phyloP scores from a whole-genome alignment of 306 rosid species.

The Styphnolobium japonicum region DNA sequence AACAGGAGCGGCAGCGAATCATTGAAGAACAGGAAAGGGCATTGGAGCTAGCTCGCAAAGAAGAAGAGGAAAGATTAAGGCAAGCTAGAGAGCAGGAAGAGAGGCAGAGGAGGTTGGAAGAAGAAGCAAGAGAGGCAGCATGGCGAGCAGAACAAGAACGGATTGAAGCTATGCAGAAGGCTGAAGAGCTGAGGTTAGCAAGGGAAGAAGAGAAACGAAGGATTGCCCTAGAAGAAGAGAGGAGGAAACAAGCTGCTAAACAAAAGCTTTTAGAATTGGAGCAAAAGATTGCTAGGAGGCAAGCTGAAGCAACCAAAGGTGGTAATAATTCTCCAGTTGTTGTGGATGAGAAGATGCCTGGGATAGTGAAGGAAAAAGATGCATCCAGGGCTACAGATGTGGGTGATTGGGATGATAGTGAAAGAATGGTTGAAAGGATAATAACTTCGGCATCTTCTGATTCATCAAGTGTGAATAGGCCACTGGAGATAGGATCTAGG shows the following conservation, averaged over 20 bases:
- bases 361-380: slow-evolving; percentile 55
- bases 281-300: slow-evolving; percentile 84
- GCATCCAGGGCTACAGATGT: slow-evolving; percentile 49
- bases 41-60: slow-evolving; percentile 74
- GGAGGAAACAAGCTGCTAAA: slow-evolving; percentile 91
- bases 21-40: slow-evolving; percentile 89
- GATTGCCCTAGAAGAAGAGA: slow-evolving; percentile 75
- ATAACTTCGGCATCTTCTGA: slow-evolving; percentile 81
- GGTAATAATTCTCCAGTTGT: slow-evolving; percentile 38
- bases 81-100: slow-evolving; percentile 83
- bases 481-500: slow-evolving; percentile 64
- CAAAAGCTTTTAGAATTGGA: slow-evolving; percentile 92
- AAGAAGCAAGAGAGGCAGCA: slow-evolving; percentile 90
- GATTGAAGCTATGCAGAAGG: slow-evolving; percentile 63
- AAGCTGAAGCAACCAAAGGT: slow-evolving; percentile 54
- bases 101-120: slow-evolving; percentile 80
- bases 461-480: slow-evolving; percentile 69
- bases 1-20: slow-evolving; percentile 75
- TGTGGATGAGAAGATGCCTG: slow-evolving; percentile 50
- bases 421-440: slow-evolving; percentile 86
- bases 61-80: slow-evolving; percentile 79
- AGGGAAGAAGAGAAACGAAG: slow-evolving; percentile 85
- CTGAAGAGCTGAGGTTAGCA: slow-evolving; percentile 80
- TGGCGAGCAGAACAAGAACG: slow-evolving; percentile 93
- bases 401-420: slow-evolving; percentile 93